phyloP scores from a whole-genome alignment of 108 stramenopile genomes.

The Conticribra weissflogii region DNA sequence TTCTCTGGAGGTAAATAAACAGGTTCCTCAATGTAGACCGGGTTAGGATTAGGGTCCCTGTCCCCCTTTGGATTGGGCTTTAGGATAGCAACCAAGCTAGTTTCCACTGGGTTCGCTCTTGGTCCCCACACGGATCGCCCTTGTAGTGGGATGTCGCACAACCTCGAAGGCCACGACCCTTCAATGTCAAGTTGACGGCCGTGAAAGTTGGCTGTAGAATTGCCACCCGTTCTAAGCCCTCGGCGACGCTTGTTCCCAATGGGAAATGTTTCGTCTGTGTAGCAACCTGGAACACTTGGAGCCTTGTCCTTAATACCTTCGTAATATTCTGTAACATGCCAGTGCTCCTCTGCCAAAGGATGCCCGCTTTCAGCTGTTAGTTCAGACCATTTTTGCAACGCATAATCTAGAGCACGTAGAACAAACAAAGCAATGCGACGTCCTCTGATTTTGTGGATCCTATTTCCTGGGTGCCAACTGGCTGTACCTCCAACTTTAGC shows the following conservation, averaged over 20 bases:
- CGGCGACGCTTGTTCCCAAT: slow-evolving; percentile 26
- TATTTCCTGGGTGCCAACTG: slow-evolving; percentile 44
- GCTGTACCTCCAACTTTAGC: slow-evolving; percentile 33
- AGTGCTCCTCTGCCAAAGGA: slow-evolving; percentile 48
- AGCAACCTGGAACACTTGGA: slow-evolving; percentile 21
- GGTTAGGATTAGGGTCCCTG: slow-evolving; percentile 23
- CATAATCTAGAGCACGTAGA: slow-evolving; percentile 45
- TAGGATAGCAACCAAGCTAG: slow-evolving; percentile 35
- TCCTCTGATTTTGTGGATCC: slow-evolving; percentile 42
- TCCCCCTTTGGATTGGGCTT: slow-evolving; percentile 38
- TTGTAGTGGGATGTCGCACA: slow-evolving; percentile 40
- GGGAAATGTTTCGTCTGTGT: not conserved
- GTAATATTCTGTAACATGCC: slow-evolving; percentile 56
- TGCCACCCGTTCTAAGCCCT: slow-evolving; percentile 16
- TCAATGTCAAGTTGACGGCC: slow-evolving; percentile 15
- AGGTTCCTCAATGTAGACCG: slow-evolving; percentile 17
- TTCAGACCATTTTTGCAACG: slow-evolving; percentile 49
- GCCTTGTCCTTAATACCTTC: slow-evolving; percentile 43
- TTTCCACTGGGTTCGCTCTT: slow-evolving; percentile 23
- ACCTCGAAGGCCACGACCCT: slow-evolving; percentile 29
- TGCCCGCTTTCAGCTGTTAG: slow-evolving; percentile 24
- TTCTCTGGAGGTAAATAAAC: slow-evolving; percentile 17
- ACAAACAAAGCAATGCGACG: slow-evolving; percentile 46
- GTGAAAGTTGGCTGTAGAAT: not conserved
- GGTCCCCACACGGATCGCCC: slow-evolving; percentile 44